Evolutionary conservation across 441 rosid species (phyloP), one percentile per base, ranked within the genome.

Genomic region (Brassica hybrid): DNA sequence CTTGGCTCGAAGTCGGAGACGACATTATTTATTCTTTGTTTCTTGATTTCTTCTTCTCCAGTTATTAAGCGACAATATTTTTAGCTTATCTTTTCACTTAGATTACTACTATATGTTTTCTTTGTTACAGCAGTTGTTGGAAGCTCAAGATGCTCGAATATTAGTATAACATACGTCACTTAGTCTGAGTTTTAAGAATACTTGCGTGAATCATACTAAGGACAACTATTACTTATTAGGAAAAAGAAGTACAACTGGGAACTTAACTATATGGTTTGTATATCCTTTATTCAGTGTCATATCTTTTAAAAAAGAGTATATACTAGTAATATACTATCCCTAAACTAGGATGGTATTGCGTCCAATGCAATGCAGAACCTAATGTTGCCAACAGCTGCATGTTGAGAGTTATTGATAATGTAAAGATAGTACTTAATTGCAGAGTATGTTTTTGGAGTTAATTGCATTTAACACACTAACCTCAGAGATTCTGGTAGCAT

Each of bases 131-230:
- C 58, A 45, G 21, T 72, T 69, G 3, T 38, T 60, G 11, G 6
- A 36, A 36, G 43, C 13, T 30, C 66, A 32, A 38, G 11, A 23
- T 6, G 16, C 5, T 27, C 27, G 45, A 43, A 11, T 23, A 63
- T 12, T 52, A 6, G 34, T 43, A 23, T 36, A 38, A 10, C 45
- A 50, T 30, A 64, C 36, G 75, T 76, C 65, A 41, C 58, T 23
- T 60, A 5, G 4, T 61, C 64, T 63, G 34, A 43, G 6, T 77
- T 66, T 18, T 17, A 10, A 1, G 25, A 27, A 65, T 57, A 65
- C 19, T 18, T 65, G 67, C 81, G 45, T 76, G 75, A 52, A 63
- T 70, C 80, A 71, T 64, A 70, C 75, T 65, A 63, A 63, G 3
- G 32, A 16, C 23, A 69, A 76, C 65, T 25, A 62, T 52, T 38